A percentile compares a stretch with the other conserved stretches of the same genome.
phyloP scores from a whole-genome alignment of 163 green algal genomes.

The Chlorella variabilis region DNA sequence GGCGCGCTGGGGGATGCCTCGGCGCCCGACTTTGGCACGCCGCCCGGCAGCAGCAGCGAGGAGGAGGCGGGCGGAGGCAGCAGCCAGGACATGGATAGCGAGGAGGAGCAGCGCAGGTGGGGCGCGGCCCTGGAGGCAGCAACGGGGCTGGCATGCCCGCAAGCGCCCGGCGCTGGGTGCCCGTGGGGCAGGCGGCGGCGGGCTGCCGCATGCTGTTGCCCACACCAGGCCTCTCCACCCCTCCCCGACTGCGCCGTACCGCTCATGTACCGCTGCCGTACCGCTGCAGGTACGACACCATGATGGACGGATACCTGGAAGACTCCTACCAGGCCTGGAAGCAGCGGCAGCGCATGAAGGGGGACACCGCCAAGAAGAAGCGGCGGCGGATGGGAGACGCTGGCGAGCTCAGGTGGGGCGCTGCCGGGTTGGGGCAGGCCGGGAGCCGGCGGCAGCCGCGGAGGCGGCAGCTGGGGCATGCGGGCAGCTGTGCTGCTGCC shows the following conservation, averaged over 20 bases:
- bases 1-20: constrained; percentile 15
- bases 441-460: no score
- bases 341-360: constrained; percentile 68
- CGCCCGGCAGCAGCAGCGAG: constrained; percentile 24
- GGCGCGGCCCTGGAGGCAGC: not conserved
- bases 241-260: no score
- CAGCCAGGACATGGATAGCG: constrained; percentile 51
- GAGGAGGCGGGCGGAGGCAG: not conserved
- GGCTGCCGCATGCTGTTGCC: not conserved
- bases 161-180: not conserved
- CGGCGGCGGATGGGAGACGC: constrained; percentile 74
- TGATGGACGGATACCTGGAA: constrained; percentile 88
- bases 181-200: not conserved
- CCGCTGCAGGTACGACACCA: constrained; percentile 69
- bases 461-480: no score
- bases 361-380: constrained; percentile 62
- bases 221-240: no score
- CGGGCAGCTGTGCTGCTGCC: no score
- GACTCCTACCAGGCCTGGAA: constrained; percentile 86
- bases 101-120: constrained; percentile 57
- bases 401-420: constrained; percentile 64
- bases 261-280: not conserved
- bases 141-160: not conserved
- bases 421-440: no score
- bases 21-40: constrained; percentile 39